Percentiles rank a stretch among this genome's conserved stretches.
These are phyloP conservation scores for Chlorella sp. DNA, from an alignment of 139 green algal species.

Conservation along the genomic window DNA sequence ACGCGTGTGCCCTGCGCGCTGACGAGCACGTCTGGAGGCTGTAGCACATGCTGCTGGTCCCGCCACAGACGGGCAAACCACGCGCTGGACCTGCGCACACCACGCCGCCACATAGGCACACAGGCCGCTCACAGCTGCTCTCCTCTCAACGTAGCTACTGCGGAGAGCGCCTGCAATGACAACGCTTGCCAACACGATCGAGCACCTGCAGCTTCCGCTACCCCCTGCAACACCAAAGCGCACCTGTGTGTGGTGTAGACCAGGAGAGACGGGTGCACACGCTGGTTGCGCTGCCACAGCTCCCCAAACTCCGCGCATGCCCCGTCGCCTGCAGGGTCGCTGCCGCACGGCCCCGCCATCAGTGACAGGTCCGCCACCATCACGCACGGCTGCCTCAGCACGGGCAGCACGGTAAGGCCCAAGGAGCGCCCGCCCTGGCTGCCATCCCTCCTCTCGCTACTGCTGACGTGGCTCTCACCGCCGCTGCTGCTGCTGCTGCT, in stretches of 20 bases:
- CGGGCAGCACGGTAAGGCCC: not conserved
- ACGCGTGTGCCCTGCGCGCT: not conserved
- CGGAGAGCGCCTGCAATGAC: not conserved
- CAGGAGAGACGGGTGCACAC: constrained; percentile 3
- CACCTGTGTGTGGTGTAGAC: constrained; percentile 9
- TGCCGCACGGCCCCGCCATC: not conserved
- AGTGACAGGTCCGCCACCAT: not conserved
- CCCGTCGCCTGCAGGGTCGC: not conserved
- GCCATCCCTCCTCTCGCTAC: not conserved
- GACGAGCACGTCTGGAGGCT: not conserved
- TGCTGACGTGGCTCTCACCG: not conserved
- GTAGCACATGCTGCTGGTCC: constrained; percentile 1
- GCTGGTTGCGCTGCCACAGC: not conserved
- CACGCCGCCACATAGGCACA: not conserved
- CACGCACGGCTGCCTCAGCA: constrained; percentile 5
- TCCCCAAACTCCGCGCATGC: not conserved
- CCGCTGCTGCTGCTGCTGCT: constrained; percentile 4
- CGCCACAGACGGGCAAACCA: not conserved
- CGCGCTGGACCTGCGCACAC: not conserved
- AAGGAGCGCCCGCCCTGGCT: not conserved
- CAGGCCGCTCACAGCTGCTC: too few relatives aligned
- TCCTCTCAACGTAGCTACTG: not conserved
- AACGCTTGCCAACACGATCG: too few relatives aligned
- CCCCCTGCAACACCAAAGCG: not conserved
- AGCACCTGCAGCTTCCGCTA: too few relatives aligned